A percentile compares a stretch with the other conserved stretches of the same genome.
phyloP scores from a whole-genome alignment of 129 eudicot species.

The Silybum marianum region DNA sequence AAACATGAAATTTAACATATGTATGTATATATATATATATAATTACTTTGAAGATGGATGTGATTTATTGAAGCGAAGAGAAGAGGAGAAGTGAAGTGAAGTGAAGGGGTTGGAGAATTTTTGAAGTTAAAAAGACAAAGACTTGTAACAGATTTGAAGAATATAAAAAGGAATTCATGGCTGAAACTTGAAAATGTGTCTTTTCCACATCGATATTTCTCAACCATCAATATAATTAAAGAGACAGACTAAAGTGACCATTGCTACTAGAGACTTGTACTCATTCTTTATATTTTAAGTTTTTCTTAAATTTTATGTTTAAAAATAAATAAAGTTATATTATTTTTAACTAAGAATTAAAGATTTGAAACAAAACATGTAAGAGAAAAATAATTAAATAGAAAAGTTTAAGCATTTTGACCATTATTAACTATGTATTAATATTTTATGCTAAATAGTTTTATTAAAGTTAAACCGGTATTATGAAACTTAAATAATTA shows the following conservation, averaged over 20 bases:
- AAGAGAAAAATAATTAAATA: too few species aligned
- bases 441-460: too few species aligned
- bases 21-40: too few species aligned
- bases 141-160: constrained; percentile 18
- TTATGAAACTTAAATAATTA: too few species aligned
- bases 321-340: too few species aligned
- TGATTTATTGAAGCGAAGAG: neutral
- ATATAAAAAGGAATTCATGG: constrained; percentile 18
- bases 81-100: neutral
- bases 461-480: too few species aligned
- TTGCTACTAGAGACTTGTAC: constrained; percentile 11
- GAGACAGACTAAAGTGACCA: neutral
- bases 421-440: too few species aligned
- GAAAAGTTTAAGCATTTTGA: too few species aligned
- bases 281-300: neutral
- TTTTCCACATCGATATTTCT: constrained; percentile 7
- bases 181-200: constrained; percentile 4
- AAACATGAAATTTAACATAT: too few species aligned
- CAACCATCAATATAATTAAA: constrained; percentile 7
- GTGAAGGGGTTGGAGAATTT: constrained; percentile 14
- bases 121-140: constrained; percentile 20
- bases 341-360: too few species aligned
- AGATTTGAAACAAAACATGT: too few species aligned
- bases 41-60: neutral
- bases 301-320: neutral